Percentiles rank a stretch among this genome's conserved stretches.
These are phyloP conservation scores for Tulasnella sp. DNA, from an alignment of 768 basidiomycete species.

Conservation along the genomic window DNA sequence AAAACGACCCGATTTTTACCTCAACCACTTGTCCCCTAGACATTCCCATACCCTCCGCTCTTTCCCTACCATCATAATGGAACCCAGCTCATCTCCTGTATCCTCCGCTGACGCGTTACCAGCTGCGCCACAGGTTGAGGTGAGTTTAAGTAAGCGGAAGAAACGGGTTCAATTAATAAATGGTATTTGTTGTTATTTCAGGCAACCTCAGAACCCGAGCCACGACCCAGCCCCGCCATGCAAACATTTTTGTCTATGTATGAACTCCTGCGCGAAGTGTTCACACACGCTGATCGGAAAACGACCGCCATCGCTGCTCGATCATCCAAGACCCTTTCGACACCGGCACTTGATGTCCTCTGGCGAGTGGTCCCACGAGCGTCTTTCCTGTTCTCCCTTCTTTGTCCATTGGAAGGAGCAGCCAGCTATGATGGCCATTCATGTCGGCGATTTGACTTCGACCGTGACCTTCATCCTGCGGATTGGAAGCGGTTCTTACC, in stretches of 20 bases:
- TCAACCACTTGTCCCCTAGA: background rate
- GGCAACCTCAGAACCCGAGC: background rate
- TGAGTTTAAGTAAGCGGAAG: background rate
- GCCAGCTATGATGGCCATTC: conserved; percentile 29
- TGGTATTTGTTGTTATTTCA: background rate
- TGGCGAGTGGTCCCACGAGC: conserved; percentile 25
- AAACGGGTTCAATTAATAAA: background rate
- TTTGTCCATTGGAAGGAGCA: conserved; percentile 24
- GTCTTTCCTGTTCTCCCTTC: conserved; percentile 29
- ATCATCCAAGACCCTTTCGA: conserved; percentile 23
- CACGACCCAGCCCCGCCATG: conserved; percentile 3
- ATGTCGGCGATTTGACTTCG: conserved; percentile 27
- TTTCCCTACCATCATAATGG: no score
- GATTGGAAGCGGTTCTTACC: conserved; percentile 30
- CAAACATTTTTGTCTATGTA: conserved; percentile 18
- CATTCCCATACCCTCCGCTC: background rate
- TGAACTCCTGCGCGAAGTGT: conserved; percentile 21
- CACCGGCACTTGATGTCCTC: conserved; percentile 26
- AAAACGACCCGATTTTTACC: background rate
- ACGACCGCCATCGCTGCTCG: conserved; percentile 21
- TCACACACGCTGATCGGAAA: conserved; percentile 9
- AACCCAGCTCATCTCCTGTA: background rate
- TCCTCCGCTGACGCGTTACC: background rate
- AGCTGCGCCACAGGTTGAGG: background rate
- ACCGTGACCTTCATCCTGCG: conserved; percentile 26